Conservation (phyloP, 768 basidiomycete genomes). For the Trametes gibbosa region DNA sequence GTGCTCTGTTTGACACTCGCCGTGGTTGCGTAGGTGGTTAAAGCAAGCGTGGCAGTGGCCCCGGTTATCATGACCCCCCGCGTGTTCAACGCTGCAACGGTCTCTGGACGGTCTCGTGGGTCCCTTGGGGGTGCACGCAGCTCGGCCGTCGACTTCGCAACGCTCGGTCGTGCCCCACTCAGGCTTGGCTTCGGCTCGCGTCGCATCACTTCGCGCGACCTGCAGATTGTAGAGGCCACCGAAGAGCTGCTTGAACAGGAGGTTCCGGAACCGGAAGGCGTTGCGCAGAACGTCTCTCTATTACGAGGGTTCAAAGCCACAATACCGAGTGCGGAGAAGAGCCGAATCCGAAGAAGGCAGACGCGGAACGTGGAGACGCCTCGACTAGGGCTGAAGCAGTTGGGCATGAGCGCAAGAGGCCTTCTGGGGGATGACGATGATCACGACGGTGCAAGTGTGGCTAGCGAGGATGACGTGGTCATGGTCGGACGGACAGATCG, state of each 20-base stretch:
- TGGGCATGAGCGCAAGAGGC: constrained; percentile 78
- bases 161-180: constrained; percentile 76
- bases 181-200: constrained; percentile 62
- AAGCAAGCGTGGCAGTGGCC: constrained; percentile 52
- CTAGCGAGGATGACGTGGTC: constrained; percentile 77
- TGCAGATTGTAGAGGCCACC: constrained; percentile 80
- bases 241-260: constrained; percentile 70
- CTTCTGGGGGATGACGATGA: constrained; percentile 52
- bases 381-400: constrained; percentile 71
- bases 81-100: constrained; percentile 72
- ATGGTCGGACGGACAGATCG: constrained; percentile 40
- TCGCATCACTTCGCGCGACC: constrained; percentile 77
- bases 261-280: constrained; percentile 70
- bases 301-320: constrained; percentile 93
- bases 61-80: constrained; percentile 89
- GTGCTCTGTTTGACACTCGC: constrained; percentile 25
- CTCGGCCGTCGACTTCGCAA: constrained; percentile 64
- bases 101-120: constrained; percentile 47
- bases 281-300: constrained; percentile 73
- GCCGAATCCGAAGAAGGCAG: constrained; percentile 72
- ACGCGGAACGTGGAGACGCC: constrained; percentile 78
- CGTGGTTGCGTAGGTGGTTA: not conserved
- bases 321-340: constrained; percentile 82
- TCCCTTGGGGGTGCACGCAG: constrained; percentile 36
- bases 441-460: constrained; percentile 54